Evolutionary conservation across 2,329 filamentous ascomycete genomes (phyloP), one percentile per base, ranked within the genome.

Genomic region (Cladosporium colombiae): DNA sequence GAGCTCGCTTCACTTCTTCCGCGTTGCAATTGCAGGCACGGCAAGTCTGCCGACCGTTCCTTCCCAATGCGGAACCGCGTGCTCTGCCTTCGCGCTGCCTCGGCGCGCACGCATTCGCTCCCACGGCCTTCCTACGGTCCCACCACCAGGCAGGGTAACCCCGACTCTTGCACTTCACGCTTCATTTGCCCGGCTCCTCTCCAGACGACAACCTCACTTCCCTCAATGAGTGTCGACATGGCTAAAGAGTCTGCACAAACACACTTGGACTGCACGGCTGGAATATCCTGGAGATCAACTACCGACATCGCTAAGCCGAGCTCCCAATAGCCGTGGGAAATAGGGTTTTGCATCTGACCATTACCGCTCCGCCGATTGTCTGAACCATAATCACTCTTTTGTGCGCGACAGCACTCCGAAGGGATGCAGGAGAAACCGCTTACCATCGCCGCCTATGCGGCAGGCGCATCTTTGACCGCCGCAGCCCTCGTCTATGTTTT

Each of bases 401-500:
- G 44, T 46, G n/a, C 27, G 56, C 56, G 35, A 31, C 59, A n/a
- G 44, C 11, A 16, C 5, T 33, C 29, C 56, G 29, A n/a, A 53
- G 21, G 8, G 25, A 94, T 95, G 91, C 91, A 90, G 74, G 91
- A 95, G 76, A 93, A 90, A 82, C 88, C 89, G 64, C 85, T 92
- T 66, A 93, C 90, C 8, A 90, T 95, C 73, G 92, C 92, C 72
- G 92, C 92, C 53, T 99, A 99, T 80, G 95, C 95, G 74, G 95
- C 94, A 67, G 94, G 94, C 72, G 95, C 94, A 67, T 97, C 93
- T 64, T 89, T 99, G 69, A 95, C 95, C 65, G 95, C 95, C 68
- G 91, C 96, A 69, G 94, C 95, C 35, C 87, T 98, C 66, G 91
- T 98, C 77, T 99, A 98, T 80, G 94, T 98, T 72, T 98, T 99